phyloP scores from a whole-genome alignment of 2,329 filamentous ascomycete species.

The Thelonectria rubi region DNA sequence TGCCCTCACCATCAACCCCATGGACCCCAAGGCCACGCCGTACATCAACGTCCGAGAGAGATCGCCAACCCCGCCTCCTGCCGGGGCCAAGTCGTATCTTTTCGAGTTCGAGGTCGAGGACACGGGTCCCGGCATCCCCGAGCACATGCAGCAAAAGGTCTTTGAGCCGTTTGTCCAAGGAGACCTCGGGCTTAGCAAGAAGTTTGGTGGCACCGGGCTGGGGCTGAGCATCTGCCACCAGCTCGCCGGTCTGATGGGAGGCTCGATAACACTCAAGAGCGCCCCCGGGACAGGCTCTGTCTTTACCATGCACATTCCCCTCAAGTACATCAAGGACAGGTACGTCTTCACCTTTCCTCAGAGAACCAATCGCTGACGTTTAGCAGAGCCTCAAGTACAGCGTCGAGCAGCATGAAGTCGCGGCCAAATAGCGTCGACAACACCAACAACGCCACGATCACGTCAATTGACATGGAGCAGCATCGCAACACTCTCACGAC shows the following conservation, averaged over 20 bases:
- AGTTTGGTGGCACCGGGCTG: slow-evolving; percentile 87
- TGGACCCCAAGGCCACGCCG: slow-evolving; percentile 62
- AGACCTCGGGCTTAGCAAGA: slow-evolving; percentile 88
- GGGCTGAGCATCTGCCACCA: slow-evolving; percentile 92
- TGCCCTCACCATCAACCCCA: slow-evolving; percentile 69
- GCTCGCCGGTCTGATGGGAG: slow-evolving; percentile 83
- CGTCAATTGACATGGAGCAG: slow-evolving; percentile 47
- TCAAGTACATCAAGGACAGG: slow-evolving; percentile 77
- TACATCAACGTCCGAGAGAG: slow-evolving; percentile 62
- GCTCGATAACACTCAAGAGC: slow-evolving; percentile 76
- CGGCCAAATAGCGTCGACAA: slow-evolving; percentile 58
- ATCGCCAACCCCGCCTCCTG: slow-evolving; percentile 68
- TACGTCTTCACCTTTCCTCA: slow-evolving; percentile 10
- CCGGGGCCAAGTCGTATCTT: slow-evolving; percentile 69
- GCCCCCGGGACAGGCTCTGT: slow-evolving; percentile 77
- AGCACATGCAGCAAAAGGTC: slow-evolving; percentile 79
- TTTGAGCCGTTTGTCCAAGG: slow-evolving; percentile 96
- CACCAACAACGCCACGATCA: slow-evolving; percentile 3
- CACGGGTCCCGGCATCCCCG: slow-evolving; percentile 85
- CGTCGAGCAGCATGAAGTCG: slow-evolving; percentile 63
- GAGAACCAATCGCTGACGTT: slow-evolving; percentile 25
- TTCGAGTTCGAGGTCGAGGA: slow-evolving; percentile 93
- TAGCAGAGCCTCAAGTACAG: slow-evolving; percentile 60
- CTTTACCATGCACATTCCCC: slow-evolving; percentile 84
- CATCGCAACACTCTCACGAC: slow-evolving; percentile 43